Evolutionary conservation across 1,139 yeast species (phyloP).

Genomic region (Geotrichum candidum): DNA sequence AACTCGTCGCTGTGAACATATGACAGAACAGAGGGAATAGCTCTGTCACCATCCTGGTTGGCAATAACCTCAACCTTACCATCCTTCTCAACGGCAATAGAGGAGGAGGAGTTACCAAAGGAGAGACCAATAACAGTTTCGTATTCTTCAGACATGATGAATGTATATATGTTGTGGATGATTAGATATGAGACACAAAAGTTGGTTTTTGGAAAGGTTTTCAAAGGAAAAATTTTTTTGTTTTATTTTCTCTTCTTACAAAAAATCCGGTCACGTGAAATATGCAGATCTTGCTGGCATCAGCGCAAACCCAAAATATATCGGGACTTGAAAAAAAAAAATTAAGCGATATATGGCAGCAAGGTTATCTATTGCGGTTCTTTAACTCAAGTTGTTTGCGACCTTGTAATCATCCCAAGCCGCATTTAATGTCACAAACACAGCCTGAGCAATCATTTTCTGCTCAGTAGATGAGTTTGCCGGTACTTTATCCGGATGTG

Average conservation of each 20-base stretch:
- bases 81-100: conserved; percentile 87
- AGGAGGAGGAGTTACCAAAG: conserved; percentile 92
- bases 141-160: conserved; percentile 32
- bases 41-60: conserved; percentile 98
- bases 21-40: conserved; percentile 87
- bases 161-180: not conserved
- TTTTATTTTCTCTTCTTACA: not conserved
- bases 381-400: conserved; percentile 43
- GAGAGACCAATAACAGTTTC: conserved; percentile 82
- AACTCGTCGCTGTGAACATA: conserved; percentile 93
- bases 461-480: conserved; percentile 54
- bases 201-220: not conserved
- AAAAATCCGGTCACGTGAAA: not conserved
- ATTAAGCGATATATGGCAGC: not conserved
- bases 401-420: conserved; percentile 88
- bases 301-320: not conserved
- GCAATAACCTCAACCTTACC: conserved; percentile 96
- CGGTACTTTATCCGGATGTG: conserved; percentile 88
- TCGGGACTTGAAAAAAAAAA: not conserved
- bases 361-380: not conserved
- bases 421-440: conserved; percentile 72
- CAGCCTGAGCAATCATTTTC: conserved; percentile 79
- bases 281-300: not conserved
- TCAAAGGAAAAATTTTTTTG: not conserved
- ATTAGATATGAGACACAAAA: not conserved